A percentile compares a stretch with the other conserved stretches of the same genome.
Evolutionary conservation across 805 yeast genomes (phyloP).

Genomic region (Priceomyces medius): DNA sequence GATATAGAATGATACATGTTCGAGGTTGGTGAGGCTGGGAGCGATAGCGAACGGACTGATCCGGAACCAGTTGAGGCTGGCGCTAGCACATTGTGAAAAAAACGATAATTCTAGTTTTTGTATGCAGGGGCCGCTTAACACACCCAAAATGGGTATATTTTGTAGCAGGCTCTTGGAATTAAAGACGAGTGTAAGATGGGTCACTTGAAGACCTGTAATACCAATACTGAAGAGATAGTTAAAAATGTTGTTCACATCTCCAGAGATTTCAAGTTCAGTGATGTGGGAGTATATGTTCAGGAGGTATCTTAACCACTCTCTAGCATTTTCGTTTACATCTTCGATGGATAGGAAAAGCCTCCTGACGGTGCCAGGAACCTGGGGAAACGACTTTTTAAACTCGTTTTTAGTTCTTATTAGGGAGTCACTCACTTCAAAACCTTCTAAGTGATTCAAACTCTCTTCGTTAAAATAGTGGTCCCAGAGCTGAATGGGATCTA

Average conservation of each 20-base stretch:
- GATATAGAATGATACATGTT: conserved; percentile 4
- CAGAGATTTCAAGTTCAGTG: not conserved
- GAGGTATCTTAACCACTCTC: not conserved
- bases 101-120: conserved; percentile 6
- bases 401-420: not conserved
- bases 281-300: not conserved
- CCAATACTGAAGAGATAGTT: not conserved
- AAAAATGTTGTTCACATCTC: not conserved
- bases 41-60: not conserved
- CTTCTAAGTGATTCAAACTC: not conserved
- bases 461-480: not conserved
- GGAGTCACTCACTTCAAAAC: not conserved
- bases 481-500: conserved; percentile 1
- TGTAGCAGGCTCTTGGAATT: not conserved
- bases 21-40: conserved; percentile 1
- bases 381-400: not conserved
- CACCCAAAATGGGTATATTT: not conserved
- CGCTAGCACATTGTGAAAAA: not conserved
- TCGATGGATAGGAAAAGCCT: not conserved
- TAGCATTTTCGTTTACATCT: not conserved
- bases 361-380: not conserved
- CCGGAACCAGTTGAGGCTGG: not conserved
- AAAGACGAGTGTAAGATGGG: not conserved
- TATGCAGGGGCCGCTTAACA: not conserved
- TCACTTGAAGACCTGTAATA: not conserved